Evolutionary conservation across 371 early-diverging fungal genomes (phyloP).

Genomic region (Lichtheimia ornata): DNA sequence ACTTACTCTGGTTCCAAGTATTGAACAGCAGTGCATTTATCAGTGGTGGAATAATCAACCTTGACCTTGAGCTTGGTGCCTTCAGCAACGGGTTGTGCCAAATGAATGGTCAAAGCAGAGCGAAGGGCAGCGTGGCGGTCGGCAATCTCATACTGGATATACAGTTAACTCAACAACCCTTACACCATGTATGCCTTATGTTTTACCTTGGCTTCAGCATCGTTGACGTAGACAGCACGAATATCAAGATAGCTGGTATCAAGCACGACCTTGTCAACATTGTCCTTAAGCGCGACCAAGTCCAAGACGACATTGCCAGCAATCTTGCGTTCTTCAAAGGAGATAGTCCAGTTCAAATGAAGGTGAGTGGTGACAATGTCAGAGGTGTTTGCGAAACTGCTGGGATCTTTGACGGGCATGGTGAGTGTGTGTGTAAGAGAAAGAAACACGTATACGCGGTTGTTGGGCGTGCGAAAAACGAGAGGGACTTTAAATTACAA

Average conservation of each 20-base stretch:
- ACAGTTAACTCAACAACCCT: too few relatives aligned
- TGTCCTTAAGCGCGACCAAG: slow-evolving; percentile 48
- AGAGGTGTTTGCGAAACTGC: slow-evolving; percentile 80
- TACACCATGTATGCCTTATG: neutral
- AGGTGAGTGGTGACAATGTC: slow-evolving; percentile 73
- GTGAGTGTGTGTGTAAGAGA: neutral
- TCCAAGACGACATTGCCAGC: slow-evolving; percentile 68
- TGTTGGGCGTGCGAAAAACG: too few relatives aligned
- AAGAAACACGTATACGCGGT: too few relatives aligned
- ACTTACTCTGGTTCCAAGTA: slow-evolving; percentile 83
- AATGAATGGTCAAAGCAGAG: slow-evolving; percentile 68
- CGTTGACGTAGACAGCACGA: slow-evolving; percentile 49
- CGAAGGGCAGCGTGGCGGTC: slow-evolving; percentile 72
- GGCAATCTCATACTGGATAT: slow-evolving; percentile 52
- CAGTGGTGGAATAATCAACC: slow-evolving; percentile 82
- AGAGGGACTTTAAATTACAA: too few relatives aligned
- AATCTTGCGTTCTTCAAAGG: slow-evolving; percentile 74
- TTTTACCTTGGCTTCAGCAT: slow-evolving; percentile 45
- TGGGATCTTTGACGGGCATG: slow-evolving; percentile 65
- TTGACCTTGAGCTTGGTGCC: slow-evolving; percentile 54
- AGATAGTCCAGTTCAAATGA: slow-evolving; percentile 74
- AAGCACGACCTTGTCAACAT: slow-evolving; percentile 68
- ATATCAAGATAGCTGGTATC: slow-evolving; percentile 76
- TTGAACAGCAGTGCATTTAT: slow-evolving; percentile 85
- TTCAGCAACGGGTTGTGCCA: slow-evolving; percentile 48